Conservation (phyloP, 306 rosid genomes). For the Glycine latifolia region DNA sequence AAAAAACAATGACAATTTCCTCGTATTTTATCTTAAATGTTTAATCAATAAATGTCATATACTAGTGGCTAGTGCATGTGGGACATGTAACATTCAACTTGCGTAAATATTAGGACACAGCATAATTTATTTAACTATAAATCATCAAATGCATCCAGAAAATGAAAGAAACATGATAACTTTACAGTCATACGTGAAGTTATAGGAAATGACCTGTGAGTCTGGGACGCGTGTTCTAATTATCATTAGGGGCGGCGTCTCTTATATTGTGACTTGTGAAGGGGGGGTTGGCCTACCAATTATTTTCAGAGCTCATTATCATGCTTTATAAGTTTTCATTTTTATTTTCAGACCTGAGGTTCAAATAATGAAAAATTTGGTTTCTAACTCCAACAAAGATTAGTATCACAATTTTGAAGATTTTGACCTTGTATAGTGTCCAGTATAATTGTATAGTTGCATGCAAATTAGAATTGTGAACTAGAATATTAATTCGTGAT, state of each 20-base stretch:
- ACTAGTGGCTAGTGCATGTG: not conserved
- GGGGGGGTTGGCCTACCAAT: conserved; percentile 4
- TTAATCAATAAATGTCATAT: not conserved
- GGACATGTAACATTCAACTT: conserved; percentile 8
- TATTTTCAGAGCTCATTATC: not conserved
- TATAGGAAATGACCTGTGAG: not conserved
- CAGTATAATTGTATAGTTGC: not conserved
- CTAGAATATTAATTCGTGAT: not conserved
- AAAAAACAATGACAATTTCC: too few relatives aligned
- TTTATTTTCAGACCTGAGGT: not conserved
- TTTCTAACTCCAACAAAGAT: not conserved
- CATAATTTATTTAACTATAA: not conserved
- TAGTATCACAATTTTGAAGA: not conserved
- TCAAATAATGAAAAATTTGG: not conserved
- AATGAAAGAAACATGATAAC: conserved; percentile 20
- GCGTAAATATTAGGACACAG: conserved; percentile 7
- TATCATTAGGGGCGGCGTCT: conserved; percentile 3
- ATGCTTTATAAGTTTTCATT: not conserved
- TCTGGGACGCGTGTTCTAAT: conserved; percentile 16
- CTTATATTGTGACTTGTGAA: conserved; percentile 8
- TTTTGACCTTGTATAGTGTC: not conserved
- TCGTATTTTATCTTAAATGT: not conserved
- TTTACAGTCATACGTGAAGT: not conserved
- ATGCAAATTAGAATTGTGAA: not conserved
- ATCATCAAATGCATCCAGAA: not conserved